Evolutionary conservation across 495 filamentous ascomycete genomes (phyloP), one percentile per base, ranked within the genome.

Genomic region (Neurospora sp.): DNA sequence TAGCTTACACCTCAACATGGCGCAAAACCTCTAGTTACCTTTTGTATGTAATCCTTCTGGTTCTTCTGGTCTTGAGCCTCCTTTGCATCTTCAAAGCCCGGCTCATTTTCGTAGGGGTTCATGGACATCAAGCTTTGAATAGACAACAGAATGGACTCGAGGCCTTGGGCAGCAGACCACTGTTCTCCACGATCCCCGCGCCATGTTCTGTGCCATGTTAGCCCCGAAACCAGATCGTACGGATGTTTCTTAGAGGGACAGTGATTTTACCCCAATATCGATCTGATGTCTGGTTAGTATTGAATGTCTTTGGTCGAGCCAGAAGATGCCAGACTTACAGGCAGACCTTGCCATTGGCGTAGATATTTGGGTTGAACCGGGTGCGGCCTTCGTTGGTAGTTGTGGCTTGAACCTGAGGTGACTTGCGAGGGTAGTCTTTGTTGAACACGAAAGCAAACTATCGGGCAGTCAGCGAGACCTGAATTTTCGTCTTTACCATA

Each of bases 301-400:
- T 31, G 69, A 20, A 65, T 7, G 45, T 16, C n/a, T 39, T 40
- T 35, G 14, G 44, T 2, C 14, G 10, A 8, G 31, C 3, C 16
- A 41, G 40, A 16, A 17, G 7, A 14, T 40, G 17, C 4, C 17
- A 69, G 14, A 82, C 89, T 77, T 82, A 97, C 92, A 99, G 82
- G 83, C 96, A 99, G 53, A 99, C 94, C 83, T 93, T 95, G 9
- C 96, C 96, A 40, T 81, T 87, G 5, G 93, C 88, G 79, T 99
- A 99, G 74, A 99, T 97, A 79, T 99, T 99, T 10, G 96, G 96
- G 76, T 97, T 97, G 85, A 98, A 99, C 5, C 96, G 90, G 76
- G 90, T 93, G 70, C 90, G 84, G 37, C 96, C 96, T 20, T 86
- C 85, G 79, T 98, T 98, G 4, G 96, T 99, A 2, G 96, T 98